Percentiles rank a stretch among this genome's conserved stretches.
Conservation (phyloP, 441 rosid species). For the Pelargonium exstipulatum region DNA sequence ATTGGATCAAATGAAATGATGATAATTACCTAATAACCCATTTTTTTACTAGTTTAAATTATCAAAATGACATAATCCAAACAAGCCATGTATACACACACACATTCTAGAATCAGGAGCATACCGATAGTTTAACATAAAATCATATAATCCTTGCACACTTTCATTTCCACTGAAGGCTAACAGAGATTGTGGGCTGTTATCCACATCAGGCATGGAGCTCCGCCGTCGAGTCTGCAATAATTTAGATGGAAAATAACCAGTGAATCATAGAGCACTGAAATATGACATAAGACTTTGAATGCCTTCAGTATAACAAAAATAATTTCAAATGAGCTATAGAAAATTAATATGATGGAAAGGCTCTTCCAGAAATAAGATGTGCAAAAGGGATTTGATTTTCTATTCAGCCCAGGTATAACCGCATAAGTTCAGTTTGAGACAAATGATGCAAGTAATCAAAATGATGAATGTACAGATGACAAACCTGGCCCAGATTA, state of each 20-base stretch:
- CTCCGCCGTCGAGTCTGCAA: conserved; percentile 59
- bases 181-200: conserved; percentile 76
- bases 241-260: conserved; percentile 21
- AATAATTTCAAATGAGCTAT: not conserved
- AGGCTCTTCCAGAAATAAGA: conserved; percentile 1
- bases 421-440: not conserved
- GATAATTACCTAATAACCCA: not conserved
- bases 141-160: conserved; percentile 73
- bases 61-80: not conserved
- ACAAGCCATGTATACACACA: not conserved
- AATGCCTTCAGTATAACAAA: not conserved
- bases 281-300: not conserved
- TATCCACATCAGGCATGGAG: conserved; percentile 62
- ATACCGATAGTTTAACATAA: conserved; percentile 85
- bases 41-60: not conserved
- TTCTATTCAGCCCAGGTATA: not conserved
- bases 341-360: not conserved
- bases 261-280: not conserved
- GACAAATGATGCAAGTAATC: not conserved
- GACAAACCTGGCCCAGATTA: conserved; percentile 83
- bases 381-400: conserved; percentile 7
- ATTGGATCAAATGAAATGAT: not conserved
- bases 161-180: conserved; percentile 57
- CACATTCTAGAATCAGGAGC: not conserved
- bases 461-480: conserved; percentile 23